phyloP scores from a whole-genome alignment of 164 flowering plant species.

The Nymphaea thermarum region DNA sequence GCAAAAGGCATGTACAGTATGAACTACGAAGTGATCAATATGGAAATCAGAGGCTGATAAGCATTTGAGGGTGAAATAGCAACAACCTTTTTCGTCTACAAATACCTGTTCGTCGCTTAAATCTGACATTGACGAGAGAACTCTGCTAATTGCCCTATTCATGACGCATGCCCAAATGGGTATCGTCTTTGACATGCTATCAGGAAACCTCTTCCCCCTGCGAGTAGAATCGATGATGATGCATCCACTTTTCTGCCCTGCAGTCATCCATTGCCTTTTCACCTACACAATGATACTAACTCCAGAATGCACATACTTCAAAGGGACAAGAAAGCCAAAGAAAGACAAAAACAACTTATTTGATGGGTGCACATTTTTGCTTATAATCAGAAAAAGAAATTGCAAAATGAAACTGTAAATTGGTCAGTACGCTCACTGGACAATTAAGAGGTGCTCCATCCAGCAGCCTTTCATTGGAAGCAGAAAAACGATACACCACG shows the following conservation, averaged over 20 bases:
- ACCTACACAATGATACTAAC: neutral
- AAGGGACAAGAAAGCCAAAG: too few relatives aligned
- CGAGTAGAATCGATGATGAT: constrained; percentile 88
- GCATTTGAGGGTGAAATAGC: neutral
- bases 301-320: neutral
- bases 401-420: too few relatives aligned
- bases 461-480: neutral
- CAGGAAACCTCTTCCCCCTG: constrained; percentile 94
- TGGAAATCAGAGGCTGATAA: neutral
- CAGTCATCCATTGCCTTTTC: constrained; percentile 1
- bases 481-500: neutral
- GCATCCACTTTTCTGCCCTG: constrained; percentile 90
- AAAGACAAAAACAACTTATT: too few relatives aligned
- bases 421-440: too few relatives aligned
- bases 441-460: neutral
- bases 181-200: constrained; percentile 94
- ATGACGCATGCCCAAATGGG: constrained; percentile 93
- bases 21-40: neutral
- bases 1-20: too few relatives aligned
- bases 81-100: neutral
- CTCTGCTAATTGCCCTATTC: constrained; percentile 48
- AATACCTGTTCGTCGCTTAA: constrained; percentile 4
- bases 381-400: too few relatives aligned
- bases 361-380: too few relatives aligned
- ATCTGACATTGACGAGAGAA: constrained; percentile 12